phyloP scores from a whole-genome alignment of 176 grass and related monocot species.

The Eragrostis nindensis region DNA sequence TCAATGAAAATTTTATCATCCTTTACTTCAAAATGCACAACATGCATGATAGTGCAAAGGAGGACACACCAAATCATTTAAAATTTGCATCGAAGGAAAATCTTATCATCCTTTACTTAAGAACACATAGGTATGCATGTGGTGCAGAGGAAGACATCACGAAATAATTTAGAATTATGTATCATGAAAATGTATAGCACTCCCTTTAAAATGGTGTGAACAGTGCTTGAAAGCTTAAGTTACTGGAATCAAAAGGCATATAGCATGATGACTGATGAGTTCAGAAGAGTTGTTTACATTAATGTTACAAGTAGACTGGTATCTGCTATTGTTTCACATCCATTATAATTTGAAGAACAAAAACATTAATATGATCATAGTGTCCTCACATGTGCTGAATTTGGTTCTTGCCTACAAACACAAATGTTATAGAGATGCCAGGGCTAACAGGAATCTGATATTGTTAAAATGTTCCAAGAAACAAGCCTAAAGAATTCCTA shows the following conservation, averaged over 20 bases:
- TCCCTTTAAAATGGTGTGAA: neutral
- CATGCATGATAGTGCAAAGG: neutral
- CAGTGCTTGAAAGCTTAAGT: no score
- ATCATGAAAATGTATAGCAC: neutral
- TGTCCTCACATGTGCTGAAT: neutral
- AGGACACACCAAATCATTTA: neutral
- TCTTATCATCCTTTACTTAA: neutral
- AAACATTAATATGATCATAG: neutral
- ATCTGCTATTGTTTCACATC: neutral
- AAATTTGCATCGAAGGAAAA: neutral
- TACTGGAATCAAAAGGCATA: slow-evolving; percentile 20
- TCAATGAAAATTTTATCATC: neutral
- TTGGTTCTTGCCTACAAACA: neutral
- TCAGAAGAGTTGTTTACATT: neutral
- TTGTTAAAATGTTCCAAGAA: neutral
- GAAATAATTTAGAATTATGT: neutral
- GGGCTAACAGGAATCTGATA: neutral
- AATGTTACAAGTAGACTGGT: neutral
- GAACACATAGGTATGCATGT: slow-evolving; percentile 9
- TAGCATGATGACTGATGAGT: neutral
- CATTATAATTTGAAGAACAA: neutral
- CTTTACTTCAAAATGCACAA: slow-evolving; percentile 20
- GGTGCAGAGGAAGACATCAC: neutral
- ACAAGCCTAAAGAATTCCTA: neutral
- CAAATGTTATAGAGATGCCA: neutral